A percentile compares a stretch with the other conserved stretches of the same genome.
Evolutionary conservation across 352 stramenopile species (phyloP).

Genomic region (Phytophthora cactorum): DNA sequence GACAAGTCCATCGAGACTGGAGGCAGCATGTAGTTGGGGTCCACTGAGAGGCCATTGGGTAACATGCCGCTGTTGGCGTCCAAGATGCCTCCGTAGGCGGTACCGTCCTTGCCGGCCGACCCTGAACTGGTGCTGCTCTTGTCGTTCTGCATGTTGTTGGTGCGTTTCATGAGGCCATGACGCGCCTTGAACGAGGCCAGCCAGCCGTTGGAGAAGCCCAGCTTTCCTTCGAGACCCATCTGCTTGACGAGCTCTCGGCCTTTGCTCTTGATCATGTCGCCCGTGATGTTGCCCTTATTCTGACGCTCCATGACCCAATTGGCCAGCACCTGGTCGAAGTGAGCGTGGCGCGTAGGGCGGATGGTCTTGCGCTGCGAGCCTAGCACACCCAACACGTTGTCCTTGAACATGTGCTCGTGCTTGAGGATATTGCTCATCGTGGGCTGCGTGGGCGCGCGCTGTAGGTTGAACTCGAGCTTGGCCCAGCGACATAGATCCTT

Average conservation of each 20-base stretch:
- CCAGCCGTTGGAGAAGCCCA: constrained; percentile 90
- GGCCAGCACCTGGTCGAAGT: constrained; percentile 86
- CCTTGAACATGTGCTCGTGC: constrained; percentile 87
- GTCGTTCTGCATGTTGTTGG: constrained; percentile 47
- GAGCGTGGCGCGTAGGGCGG: constrained; percentile 70
- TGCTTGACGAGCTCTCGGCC: constrained; percentile 83
- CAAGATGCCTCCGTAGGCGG: constrained; percentile 44
- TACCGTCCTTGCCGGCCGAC: constrained; percentile 27
- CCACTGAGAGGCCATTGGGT: constrained; percentile 49
- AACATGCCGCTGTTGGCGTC: constrained; percentile 61
- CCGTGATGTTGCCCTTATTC: constrained; percentile 90
- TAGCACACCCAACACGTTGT: constrained; percentile 81
- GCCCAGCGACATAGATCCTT: constrained; percentile 89
- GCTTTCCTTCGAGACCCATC: constrained; percentile 82
- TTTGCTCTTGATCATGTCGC: constrained; percentile 90
- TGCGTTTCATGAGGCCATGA: constrained; percentile 81
- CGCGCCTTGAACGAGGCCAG: constrained; percentile 86
- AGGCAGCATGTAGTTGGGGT: constrained; percentile 81
- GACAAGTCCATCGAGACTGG: constrained; percentile 83
- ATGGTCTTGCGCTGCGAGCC: constrained; percentile 87
- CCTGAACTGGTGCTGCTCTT: constrained; percentile 19
- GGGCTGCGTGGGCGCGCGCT: constrained; percentile 80
- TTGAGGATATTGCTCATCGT: constrained; percentile 90
- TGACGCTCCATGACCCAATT: constrained; percentile 92
- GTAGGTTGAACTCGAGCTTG: constrained; percentile 90